Evolutionary conservation across 768 basidiomycete genomes (phyloP).

Genomic region (Myochromella boudieri): DNA sequence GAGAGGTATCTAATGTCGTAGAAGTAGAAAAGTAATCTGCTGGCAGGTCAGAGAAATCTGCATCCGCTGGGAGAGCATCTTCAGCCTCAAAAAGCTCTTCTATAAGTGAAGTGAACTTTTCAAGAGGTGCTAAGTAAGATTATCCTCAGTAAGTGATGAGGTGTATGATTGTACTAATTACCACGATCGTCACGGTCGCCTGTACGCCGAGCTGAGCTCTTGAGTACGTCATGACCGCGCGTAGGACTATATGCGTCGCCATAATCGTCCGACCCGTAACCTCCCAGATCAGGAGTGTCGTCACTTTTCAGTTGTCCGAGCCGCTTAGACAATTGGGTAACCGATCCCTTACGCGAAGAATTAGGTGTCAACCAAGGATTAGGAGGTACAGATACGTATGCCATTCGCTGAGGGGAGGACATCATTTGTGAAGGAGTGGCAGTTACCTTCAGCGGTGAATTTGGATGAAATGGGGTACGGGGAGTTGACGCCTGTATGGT

Average conservation of each 20-base stretch:
- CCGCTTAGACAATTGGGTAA: constrained; percentile 14
- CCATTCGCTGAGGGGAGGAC: constrained; percentile 35
- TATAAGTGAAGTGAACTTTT: constrained; percentile 73
- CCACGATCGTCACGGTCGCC: constrained; percentile 80
- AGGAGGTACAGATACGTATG: constrained; percentile 47
- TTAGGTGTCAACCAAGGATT: constrained; percentile 46
- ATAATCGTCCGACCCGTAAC: constrained; percentile 58
- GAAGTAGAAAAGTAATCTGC: constrained; percentile 63
- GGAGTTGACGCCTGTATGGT: constrained; percentile 30
- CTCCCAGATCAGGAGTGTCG: constrained; percentile 47
- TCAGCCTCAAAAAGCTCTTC: constrained; percentile 87
- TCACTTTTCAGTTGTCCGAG: constrained; percentile 29
- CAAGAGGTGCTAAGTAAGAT: constrained; percentile 51
- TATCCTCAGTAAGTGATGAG: not conserved
- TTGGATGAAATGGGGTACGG: constrained; percentile 18
- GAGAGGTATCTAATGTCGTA: constrained; percentile 49
- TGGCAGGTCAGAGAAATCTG: constrained; percentile 49
- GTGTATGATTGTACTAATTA: constrained; percentile 27
- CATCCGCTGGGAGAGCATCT: constrained; percentile 64
- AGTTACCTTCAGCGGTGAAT: constrained; percentile 21
- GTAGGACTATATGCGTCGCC: constrained; percentile 27
- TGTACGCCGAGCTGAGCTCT: constrained; percentile 56
- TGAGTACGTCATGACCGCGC: constrained; percentile 31
- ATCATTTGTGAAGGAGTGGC: constrained; percentile 19
- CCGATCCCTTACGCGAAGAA: constrained; percentile 31